Conservation (phyloP, 73 alveolate genomes). For the Tetrahymena malaccensis region DNA sequence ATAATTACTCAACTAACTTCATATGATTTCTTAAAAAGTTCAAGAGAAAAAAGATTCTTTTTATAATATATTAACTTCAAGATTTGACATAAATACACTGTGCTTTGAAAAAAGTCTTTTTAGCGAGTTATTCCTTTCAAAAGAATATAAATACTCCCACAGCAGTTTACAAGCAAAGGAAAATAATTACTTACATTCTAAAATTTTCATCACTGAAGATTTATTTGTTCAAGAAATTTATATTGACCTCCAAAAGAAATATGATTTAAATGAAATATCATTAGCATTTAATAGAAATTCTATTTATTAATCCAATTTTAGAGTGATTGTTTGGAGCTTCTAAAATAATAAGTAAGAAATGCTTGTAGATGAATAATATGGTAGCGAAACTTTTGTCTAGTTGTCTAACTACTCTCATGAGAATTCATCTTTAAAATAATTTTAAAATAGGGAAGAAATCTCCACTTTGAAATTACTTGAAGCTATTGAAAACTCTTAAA, state of each 20-base stretch:
- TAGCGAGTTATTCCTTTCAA: background rate
- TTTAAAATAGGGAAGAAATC: background rate
- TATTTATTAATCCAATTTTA: background rate
- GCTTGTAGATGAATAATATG: background rate
- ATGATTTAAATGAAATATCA: background rate
- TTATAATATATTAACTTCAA: background rate
- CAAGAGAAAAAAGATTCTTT: background rate
- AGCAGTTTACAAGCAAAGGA: background rate
- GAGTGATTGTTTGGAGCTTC: background rate
- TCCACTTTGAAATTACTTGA: background rate
- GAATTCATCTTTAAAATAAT: background rate
- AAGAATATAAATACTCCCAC: background rate
- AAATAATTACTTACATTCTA: background rate
- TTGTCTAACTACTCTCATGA: background rate
- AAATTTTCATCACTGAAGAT: background rate
- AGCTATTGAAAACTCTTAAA: background rate
- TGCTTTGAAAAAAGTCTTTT: background rate
- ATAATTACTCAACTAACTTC: background rate
- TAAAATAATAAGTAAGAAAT: background rate
- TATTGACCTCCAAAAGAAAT: background rate
- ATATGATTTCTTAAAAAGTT: background rate
- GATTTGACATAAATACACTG: background rate
- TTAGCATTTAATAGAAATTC: background rate
- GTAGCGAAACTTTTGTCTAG: background rate
- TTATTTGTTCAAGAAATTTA: background rate